Base-by-base conservation (phyloP, 805 yeast species). In the Candida boleticola region DNA sequence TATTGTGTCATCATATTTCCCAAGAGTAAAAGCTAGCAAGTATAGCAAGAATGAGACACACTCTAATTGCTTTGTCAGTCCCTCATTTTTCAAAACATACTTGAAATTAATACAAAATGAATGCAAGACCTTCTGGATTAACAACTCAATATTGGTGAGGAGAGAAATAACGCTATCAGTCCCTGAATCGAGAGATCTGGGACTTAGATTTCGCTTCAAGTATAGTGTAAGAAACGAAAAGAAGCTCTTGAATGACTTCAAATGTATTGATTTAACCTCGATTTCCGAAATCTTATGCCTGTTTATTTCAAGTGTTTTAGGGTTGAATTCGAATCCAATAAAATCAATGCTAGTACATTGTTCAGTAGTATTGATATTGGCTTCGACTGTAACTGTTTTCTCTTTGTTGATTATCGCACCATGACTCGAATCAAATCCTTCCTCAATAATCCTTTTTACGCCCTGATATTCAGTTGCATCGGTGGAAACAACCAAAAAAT, bases 401-500 rank as follows among this genome's bases (percentile, higher is more conserved):
- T 53, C 56, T 14, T 46, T 47, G 46, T 70, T 70, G 3, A 67
- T 54, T 38, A 48, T 54, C 1, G 72, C 74, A 1, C 74, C 74
- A 44, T 57, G 61, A 1, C 41, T 33, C 26, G 52, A 49, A n/a
- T 65, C 55, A 4, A 31, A 44, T 1, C 42, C 32, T 9, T 65
- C 55, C 3, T 48, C 39, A 1, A 62, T 52, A 1, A 55, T 40
- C 0, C 34, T 42, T 29, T 47, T 40, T 6, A 58, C 60, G 18
- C 39, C 30, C 3, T 52, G 33, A 39, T 63, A 61, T 3, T 47
- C 50, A 2, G 44, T 39, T 9, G 51, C 21, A 27, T 68, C 55
- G 0, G 79, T 66, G 0, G 93, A 74, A 0, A 90, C 61, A n/a
- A 88, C 68, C 21, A 90, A 56, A 53, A 90, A 90, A 57, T 90